These are phyloP conservation scores for peach (Prunus persica) DNA, from an alignment of 306 rosid genomes.

Conservation along the genomic window DNA sequence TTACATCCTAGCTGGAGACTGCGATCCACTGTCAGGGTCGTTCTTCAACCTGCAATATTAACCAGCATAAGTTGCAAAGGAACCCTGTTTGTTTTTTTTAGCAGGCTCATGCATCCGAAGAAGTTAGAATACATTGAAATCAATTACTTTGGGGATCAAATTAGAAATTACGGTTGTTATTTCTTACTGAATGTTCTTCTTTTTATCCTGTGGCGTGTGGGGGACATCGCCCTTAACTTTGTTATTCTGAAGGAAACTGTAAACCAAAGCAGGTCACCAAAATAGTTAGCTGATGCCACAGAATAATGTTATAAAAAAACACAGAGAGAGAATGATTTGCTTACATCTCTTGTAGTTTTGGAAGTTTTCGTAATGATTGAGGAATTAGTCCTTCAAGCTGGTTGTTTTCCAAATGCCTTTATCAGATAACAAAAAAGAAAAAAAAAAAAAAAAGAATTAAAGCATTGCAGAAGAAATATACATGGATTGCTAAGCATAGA, in stretches of 20 bases:
- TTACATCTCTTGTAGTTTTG: constrained; percentile 62
- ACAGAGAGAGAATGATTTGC: constrained; percentile 14
- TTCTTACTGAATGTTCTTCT: constrained; percentile 43
- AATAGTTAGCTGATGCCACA: background rate
- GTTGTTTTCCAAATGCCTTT: constrained; percentile 83
- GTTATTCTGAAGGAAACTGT: constrained; percentile 45
- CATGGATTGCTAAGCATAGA: background rate
- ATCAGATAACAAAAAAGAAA: constrained; percentile 9
- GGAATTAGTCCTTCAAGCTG: constrained; percentile 67
- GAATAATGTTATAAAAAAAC: background rate
- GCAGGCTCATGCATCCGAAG: background rate
- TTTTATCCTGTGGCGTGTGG: constrained; percentile 12
- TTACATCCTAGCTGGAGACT: background rate
- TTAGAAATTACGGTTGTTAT: background rate
- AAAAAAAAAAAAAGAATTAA: background rate
- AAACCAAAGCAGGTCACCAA: constrained; percentile 1
- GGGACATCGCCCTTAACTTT: constrained; percentile 31
- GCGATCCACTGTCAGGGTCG: background rate
- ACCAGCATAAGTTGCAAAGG: background rate
- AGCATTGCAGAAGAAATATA: constrained; percentile 5
- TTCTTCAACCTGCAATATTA: constrained; percentile 4
- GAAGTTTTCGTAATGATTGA: constrained; percentile 42
- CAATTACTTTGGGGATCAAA: background rate
- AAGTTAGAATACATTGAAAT: background rate
- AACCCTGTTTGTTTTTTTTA: background rate